Percentiles rank a stretch among this genome's conserved stretches.
phyloP scores from a whole-genome alignment of 768 basidiomycete genomes.

The Melanogaster broomeanus region DNA sequence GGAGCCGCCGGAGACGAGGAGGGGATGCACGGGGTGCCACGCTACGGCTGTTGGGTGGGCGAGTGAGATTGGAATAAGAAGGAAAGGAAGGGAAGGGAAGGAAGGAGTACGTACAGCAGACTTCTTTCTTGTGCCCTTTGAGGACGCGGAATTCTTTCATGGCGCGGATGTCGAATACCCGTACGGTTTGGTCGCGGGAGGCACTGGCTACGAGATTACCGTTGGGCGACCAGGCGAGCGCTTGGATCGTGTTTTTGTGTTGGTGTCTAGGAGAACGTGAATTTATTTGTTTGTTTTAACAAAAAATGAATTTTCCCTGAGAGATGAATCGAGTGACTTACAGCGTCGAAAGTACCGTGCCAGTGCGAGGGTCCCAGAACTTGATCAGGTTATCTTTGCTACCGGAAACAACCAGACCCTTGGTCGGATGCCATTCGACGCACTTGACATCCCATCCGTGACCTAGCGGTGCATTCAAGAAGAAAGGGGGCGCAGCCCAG shows the following conservation, averaged over 20 bases:
- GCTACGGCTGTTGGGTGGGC: slow-evolving; percentile 61
- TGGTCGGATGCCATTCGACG: slow-evolving; percentile 98
- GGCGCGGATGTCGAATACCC: slow-evolving; percentile 96
- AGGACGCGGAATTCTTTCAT: slow-evolving; percentile 94
- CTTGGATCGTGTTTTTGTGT: slow-evolving; percentile 97
- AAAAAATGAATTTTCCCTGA: not conserved
- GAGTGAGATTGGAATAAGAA: not conserved
- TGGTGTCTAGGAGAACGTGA: slow-evolving; percentile 63
- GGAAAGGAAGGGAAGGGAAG: not conserved
- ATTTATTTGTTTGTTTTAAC: too few relatives aligned
- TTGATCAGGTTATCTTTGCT: slow-evolving; percentile 98
- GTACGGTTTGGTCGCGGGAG: slow-evolving; percentile 91
- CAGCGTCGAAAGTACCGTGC: slow-evolving; percentile 89
- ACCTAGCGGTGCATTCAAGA: slow-evolving; percentile 50
- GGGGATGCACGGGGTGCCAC: slow-evolving; percentile 94
- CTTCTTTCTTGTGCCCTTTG: slow-evolving; percentile 98
- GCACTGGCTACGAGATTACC: slow-evolving; percentile 94
- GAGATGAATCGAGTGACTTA: slow-evolving; percentile 39
- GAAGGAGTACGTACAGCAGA: slow-evolving; percentile 71
- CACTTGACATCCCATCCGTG: slow-evolving; percentile 99
- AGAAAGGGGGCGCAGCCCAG: not conserved
- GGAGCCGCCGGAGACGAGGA: slow-evolving; percentile 92
- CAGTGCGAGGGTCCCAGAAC: slow-evolving; percentile 98
- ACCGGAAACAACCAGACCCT: slow-evolving; percentile 92
- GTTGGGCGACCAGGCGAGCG: slow-evolving; percentile 90